Base-by-base conservation (phyloP, 768 basidiomycete genomes). In the Lentinula guzmanii region DNA sequence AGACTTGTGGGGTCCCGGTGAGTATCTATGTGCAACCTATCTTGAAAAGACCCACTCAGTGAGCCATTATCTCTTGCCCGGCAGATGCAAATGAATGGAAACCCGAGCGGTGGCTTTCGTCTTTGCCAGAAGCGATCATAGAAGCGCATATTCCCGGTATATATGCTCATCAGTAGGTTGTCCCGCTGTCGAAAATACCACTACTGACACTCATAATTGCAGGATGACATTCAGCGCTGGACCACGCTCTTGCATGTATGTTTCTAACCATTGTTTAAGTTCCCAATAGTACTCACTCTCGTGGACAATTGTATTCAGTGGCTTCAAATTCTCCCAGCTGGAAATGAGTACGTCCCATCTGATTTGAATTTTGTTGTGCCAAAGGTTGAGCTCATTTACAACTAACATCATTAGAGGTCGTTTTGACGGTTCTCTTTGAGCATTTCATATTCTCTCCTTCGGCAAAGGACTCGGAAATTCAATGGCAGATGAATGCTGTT, bases 171-270 rank as follows among this genome's bases (percentile, higher is more conserved):
- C 34, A 73, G 76, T 76, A 54, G 56, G 74, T 63, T 42, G 16
- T 9, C 21, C 46, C 11, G 46, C 21, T 24, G 13, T n/a, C 16
- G 13, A 11, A 18, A 7, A 43, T 39, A 31, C 18, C 18, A 13
- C 8, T 46, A 7, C 48, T 24, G 10, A 39, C 11, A 4, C 10
- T 4, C 4, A 34, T 46, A 4, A 46, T 11, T 21, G 28, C 37
- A 79, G 78, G 66, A 77, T 79, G 77, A 77, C 78, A 13, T 79
- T 79, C 65, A 68, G 77, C n/a, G 77, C 74, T 3, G 77, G 77
- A 4, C 62, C 71, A n/a, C 65, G 76, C 41, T 70, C 77, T 37
- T 78, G 78, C 67, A 79, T 79, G 76, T 73, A 18, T 39, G 64
- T 56, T 41, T 24, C 33, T 4, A 15, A 31, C 42, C 6, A 15